phyloP scores from a whole-genome alignment of 495 filamentous ascomycete genomes.

The Aspergillus kassunensis region DNA sequence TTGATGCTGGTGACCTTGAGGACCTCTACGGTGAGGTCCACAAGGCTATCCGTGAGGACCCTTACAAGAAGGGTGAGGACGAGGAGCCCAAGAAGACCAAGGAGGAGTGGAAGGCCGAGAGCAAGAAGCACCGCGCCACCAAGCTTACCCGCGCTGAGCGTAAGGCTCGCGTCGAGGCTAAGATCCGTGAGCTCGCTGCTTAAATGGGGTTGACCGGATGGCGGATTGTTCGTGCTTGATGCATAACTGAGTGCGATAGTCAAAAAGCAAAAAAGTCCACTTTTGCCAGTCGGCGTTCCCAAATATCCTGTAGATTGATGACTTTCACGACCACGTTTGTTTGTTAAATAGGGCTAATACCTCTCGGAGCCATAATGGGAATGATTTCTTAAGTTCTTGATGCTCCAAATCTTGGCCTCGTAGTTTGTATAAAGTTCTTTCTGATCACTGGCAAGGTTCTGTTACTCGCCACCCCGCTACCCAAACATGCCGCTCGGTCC shows the following conservation, averaged over 20 bases:
- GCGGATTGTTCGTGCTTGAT: slow-evolving; percentile 22
- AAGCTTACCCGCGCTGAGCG: slow-evolving; percentile 82
- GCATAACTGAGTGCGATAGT: slow-evolving; percentile 26
- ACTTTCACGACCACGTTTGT: slow-evolving; percentile 18
- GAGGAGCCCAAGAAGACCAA: slow-evolving; percentile 83
- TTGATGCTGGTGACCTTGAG: slow-evolving; percentile 96
- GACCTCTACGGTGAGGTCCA: slow-evolving; percentile 94
- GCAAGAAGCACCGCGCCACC: slow-evolving; percentile 72
- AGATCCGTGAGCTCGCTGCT: slow-evolving; percentile 65
- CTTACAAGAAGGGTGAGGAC: slow-evolving; percentile 87
- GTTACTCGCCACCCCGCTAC: background rate
- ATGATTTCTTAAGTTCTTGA: slow-evolving; percentile 10
- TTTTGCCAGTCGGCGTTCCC: slow-evolving; percentile 12
- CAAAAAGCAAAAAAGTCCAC: slow-evolving; percentile 23
- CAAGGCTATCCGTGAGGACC: slow-evolving; percentile 95
- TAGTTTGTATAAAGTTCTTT: too few species aligned
- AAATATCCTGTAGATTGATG: slow-evolving; percentile 21
- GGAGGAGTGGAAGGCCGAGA: slow-evolving; percentile 95
- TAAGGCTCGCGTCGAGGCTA: slow-evolving; percentile 74
- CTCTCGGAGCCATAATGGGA: slow-evolving; percentile 17
- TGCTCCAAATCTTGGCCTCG: slow-evolving; percentile 9
- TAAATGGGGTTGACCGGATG: slow-evolving; percentile 25
- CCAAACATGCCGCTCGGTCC: too few species aligned
- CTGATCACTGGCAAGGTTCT: too few species aligned
- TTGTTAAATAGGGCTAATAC: slow-evolving; percentile 11